Evolutionary conservation across 2,329 filamentous ascomycete genomes (phyloP).

Genomic region (Colletotrichum brevisporum): DNA sequence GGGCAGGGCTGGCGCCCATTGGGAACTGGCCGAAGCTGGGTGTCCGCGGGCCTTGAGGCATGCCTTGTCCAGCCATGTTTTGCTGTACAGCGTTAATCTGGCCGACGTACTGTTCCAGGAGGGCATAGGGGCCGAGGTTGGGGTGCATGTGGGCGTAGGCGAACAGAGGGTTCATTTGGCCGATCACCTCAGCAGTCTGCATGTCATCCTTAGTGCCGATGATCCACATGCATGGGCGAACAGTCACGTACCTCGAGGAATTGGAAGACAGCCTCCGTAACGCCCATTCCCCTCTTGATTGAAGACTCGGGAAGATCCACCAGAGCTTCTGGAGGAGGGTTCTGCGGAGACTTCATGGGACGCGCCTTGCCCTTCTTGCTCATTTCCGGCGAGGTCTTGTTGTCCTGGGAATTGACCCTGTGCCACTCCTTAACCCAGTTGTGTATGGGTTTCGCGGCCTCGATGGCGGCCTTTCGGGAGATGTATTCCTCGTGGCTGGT

Average conservation of each 20-base stretch:
- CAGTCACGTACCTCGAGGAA: conserved; percentile 71
- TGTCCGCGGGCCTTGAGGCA: conserved; percentile 65
- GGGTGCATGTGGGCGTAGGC: conserved; percentile 69
- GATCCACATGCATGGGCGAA: conserved; percentile 7
- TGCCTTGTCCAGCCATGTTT: conserved; percentile 64
- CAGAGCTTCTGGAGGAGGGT: conserved; percentile 69
- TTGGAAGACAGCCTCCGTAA: conserved; percentile 73
- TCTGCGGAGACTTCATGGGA: conserved; percentile 71
- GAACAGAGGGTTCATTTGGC: conserved; percentile 77
- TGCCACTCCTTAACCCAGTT: conserved; percentile 78
- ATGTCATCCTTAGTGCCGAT: conserved; percentile 45
- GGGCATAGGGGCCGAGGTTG: conserved; percentile 67
- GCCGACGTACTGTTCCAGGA: conserved; percentile 73
- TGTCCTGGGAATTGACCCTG: conserved; percentile 69
- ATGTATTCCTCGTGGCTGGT: conserved; percentile 86
- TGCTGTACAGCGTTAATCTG: conserved; percentile 58
- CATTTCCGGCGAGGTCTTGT: conserved; percentile 75
- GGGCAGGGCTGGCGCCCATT: conserved; percentile 72
- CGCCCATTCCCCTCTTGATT: conserved; percentile 69
- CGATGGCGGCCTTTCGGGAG: conserved; percentile 75
- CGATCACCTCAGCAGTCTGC: conserved; percentile 76
- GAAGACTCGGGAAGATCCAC: conserved; percentile 72
- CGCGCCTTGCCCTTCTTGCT: conserved; percentile 75
- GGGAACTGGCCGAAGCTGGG: conserved; percentile 71
- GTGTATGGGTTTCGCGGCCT: conserved; percentile 73